Base-by-base conservation (phyloP, 1,284 basidiomycete genomes). In the Thelephora terrestris region DNA sequence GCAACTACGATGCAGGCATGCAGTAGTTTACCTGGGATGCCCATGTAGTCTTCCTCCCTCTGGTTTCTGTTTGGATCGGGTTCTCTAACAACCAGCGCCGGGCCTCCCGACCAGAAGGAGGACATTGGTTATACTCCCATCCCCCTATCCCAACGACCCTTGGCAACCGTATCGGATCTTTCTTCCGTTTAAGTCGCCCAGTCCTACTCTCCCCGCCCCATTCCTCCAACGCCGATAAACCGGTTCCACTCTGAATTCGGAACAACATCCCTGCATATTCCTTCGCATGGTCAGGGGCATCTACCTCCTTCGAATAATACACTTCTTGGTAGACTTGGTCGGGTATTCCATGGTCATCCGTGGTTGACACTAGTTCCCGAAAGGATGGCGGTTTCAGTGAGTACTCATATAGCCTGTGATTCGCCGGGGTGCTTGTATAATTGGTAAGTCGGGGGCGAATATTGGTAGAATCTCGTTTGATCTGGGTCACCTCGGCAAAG, bases 211-310 rank as follows among this genome's bases (percentile, higher is more conserved):
- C 47, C 14, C 55, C 50, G 43, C 64, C 53, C 79, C 81, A 86
- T 32, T 76, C 70, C 34, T 78, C 70, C 23, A 87, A 64, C 34
- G 60, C 60, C 27, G 62, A 59, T 5, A 83, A 63, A 7, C 78
- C 77, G 35, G 68, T 66, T 2, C 76, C 75, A 7, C 81, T 76
- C 57, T 81, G 81, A 17, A 95, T 68, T 39, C 74, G 70, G 62
- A 87, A 95, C 23, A 79, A 63, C 1, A 90, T 65, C 0, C 92
- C 93, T 12, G 81, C 92, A 59, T 88, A 94, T 62, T 92, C 86
- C 57, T 82, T 74, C 0, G 85, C 69, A 14, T 69, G 67, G 37
- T 75, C 71, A 0, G 91, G 86, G 0, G 84, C 76, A 60, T 98
- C 95, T 2, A 58, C 58, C 9, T 74, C 72, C 47, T 81, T 76